Conservation (phyloP, 352 stramenopile species). For the Phytophthora uliginosa region DNA sequence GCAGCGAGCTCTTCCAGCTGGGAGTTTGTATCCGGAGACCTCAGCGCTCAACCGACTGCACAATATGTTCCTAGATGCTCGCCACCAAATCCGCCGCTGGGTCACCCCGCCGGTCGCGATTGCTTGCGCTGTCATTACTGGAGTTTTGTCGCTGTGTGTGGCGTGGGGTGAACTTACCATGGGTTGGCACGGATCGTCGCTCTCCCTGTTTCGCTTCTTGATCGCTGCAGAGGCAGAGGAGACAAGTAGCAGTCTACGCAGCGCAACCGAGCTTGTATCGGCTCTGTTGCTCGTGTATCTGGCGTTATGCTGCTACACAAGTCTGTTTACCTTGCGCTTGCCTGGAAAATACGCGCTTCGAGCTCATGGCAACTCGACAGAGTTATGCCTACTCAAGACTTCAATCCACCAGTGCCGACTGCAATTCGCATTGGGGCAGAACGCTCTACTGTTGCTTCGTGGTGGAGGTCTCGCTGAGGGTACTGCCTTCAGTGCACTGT, state of each 20-base stretch:
- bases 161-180: conserved; percentile 79
- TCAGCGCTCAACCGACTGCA: conserved; percentile 41
- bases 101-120: conserved; percentile 42
- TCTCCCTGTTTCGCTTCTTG: conserved; percentile 44
- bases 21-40: conserved; percentile 51
- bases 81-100: conserved; percentile 35
- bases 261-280: conserved; percentile 48
- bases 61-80: conserved; percentile 30
- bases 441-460: conserved; percentile 70
- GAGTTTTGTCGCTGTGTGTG: conserved; percentile 56
- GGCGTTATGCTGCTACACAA: conserved; percentile 66
- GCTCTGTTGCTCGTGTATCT: conserved; percentile 69
- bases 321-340: conserved; percentile 66
- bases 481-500: conserved; percentile 69
- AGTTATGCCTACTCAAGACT: conserved; percentile 68
- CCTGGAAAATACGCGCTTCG: conserved; percentile 64
- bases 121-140: conserved; percentile 36
- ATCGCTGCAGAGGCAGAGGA: conserved; percentile 27
- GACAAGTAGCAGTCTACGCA: conserved; percentile 29
- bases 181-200: conserved; percentile 46
- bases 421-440: conserved; percentile 79
- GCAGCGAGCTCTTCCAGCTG: conserved; percentile 36
- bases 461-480: conserved; percentile 44
- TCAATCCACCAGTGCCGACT: conserved; percentile 73
- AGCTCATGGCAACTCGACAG: conserved; percentile 64